phyloP scores from a whole-genome alignment of 257 asterid species.

The Echium plantagineum region DNA sequence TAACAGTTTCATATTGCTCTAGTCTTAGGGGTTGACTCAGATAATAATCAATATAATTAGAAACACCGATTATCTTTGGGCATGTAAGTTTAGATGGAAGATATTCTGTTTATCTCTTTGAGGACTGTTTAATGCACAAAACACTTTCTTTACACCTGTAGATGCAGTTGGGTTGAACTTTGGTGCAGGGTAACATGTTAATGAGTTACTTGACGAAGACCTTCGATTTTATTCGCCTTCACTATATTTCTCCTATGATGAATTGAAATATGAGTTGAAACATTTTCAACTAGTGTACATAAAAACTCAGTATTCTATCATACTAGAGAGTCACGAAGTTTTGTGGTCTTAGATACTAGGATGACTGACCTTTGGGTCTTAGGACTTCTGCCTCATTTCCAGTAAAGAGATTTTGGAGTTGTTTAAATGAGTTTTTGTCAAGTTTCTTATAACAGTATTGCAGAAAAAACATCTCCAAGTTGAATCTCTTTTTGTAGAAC shows the following conservation, averaged over 20 bases:
- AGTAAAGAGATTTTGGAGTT: neutral
- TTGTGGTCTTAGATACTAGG: neutral
- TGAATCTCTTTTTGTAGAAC: neutral
- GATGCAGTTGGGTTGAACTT: neutral
- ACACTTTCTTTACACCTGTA: neutral
- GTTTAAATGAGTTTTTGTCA: neutral
- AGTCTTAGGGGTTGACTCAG: neutral
- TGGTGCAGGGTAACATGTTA: neutral
- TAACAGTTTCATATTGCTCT: neutral
- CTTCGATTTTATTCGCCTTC: neutral
- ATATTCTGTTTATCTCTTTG: neutral
- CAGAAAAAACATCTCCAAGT: neutral
- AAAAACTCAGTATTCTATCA: neutral
- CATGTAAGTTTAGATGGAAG: neutral
- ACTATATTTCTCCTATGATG: neutral
- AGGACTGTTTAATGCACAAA: neutral
- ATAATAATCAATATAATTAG: no score
- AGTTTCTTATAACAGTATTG: neutral
- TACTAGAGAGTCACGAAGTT: neutral
- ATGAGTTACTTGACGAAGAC: neutral
- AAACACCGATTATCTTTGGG: no score
- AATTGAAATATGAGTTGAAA: neutral
- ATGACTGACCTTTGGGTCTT: neutral
- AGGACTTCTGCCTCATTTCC: no score
- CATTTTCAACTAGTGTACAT: neutral